phyloP scores from a whole-genome alignment of 192 early-diverging fungal species.

The Entomortierella chlamydospora region DNA sequence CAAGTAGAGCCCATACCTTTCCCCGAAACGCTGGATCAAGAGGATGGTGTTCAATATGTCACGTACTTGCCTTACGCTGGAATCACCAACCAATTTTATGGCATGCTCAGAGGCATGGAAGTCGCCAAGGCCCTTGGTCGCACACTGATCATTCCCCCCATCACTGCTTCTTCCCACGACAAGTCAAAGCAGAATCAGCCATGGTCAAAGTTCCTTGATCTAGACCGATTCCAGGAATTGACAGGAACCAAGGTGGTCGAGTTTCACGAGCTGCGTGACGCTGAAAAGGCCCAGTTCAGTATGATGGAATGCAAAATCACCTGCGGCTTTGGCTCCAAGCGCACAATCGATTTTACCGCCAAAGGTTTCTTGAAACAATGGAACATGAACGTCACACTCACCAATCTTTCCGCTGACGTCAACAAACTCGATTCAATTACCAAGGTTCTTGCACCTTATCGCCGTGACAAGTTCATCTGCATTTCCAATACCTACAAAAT shows the following conservation, averaged over 20 bases:
- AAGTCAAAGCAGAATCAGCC: constrained; percentile 55
- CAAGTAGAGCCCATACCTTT: constrained; percentile 18
- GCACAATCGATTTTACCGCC: constrained; percentile 50
- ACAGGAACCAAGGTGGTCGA: constrained; percentile 52
- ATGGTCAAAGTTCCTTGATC: constrained; percentile 54
- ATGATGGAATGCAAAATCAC: constrained; percentile 39
- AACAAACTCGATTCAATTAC: constrained; percentile 37
- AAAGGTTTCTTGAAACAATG: constrained; percentile 54
- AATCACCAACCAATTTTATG: constrained; percentile 55
- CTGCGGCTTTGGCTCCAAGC: constrained; percentile 52
- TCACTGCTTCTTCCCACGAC: constrained; percentile 51
- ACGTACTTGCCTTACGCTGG: constrained; percentile 52
- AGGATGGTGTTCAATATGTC: constrained; percentile 21
- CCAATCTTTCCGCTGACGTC: constrained; percentile 19
- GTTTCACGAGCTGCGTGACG: constrained; percentile 42
- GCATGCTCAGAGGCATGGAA: constrained; percentile 52
- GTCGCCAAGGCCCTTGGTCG: constrained; percentile 40
- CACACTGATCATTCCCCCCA: constrained; percentile 47
- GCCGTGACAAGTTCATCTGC: constrained; percentile 40
- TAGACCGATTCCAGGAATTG: constrained; percentile 39
- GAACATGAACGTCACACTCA: constrained; percentile 38
- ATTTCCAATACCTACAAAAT: constrained; percentile 54
- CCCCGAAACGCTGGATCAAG: constrained; percentile 26
- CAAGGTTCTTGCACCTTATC: constrained; percentile 19
- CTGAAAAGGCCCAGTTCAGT: constrained; percentile 29